A percentile compares a stretch with the other conserved stretches of the same genome.
These are phyloP conservation scores for Verticillium albo-atrum DNA, from an alignment of 2,329 filamentous ascomycete species.

Conservation along the genomic window DNA sequence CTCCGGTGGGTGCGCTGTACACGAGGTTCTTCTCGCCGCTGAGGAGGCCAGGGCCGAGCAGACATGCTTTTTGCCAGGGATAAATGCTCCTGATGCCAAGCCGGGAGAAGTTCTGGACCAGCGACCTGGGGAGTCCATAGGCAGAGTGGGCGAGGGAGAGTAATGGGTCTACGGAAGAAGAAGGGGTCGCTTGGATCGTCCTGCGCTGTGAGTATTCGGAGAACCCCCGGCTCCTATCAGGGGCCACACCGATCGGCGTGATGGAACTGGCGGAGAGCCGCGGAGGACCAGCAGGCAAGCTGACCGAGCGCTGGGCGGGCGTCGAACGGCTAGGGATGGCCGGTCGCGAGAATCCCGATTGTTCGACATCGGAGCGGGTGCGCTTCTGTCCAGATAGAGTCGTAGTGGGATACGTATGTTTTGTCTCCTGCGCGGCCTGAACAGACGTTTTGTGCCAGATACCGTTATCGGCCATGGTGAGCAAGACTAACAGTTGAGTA, in stretches of 20 bases:
- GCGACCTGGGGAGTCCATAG: slow-evolving; percentile 56
- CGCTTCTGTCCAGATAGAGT: slow-evolving; percentile 47
- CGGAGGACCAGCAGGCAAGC: slow-evolving; percentile 23
- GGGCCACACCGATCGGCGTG: slow-evolving; percentile 20
- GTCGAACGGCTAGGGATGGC: slow-evolving; percentile 6
- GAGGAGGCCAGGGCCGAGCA: slow-evolving; percentile 63
- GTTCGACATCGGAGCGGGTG: slow-evolving; percentile 6
- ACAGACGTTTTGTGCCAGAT: slow-evolving; percentile 47
- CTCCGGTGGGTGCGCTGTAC: slow-evolving; percentile 76
- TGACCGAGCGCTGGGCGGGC: slow-evolving; percentile 28
- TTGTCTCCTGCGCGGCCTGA: slow-evolving; percentile 35
- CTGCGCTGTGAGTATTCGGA: slow-evolving; percentile 56
- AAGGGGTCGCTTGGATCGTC: slow-evolving; percentile 48
- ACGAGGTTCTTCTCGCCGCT: slow-evolving; percentile 64
- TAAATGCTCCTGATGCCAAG: slow-evolving; percentile 72
- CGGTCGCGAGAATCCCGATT: slow-evolving; percentile 2
- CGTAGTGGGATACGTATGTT: slow-evolving; percentile 31
- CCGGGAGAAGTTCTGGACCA: slow-evolving; percentile 60
- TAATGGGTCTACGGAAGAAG: slow-evolving; percentile 44
- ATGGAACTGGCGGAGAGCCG: slow-evolving; percentile 42
- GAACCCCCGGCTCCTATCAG: slow-evolving; percentile 13
- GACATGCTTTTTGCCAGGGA: slow-evolving; percentile 73
- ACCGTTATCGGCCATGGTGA: slow-evolving; percentile 33
- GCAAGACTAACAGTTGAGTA: not conserved
- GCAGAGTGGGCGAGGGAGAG: slow-evolving; percentile 58